phyloP scores from a whole-genome alignment of 768 basidiomycete species.

The Mycena vitilis region DNA sequence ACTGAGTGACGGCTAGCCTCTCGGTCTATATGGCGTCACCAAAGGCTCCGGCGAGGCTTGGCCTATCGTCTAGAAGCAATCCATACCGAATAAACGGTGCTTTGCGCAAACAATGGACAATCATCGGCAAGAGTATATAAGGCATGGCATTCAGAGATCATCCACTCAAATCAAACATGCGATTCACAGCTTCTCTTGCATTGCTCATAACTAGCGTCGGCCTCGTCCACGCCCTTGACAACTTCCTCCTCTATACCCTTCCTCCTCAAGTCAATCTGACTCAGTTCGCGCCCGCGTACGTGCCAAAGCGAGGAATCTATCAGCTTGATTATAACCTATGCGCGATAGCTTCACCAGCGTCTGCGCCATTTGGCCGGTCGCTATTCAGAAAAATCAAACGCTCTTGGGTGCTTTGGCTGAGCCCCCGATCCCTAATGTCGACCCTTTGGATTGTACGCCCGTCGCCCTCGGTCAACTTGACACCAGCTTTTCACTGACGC shows the following conservation, averaged over 20 bases:
- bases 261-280: conserved; percentile 14
- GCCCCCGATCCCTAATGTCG: neutral
- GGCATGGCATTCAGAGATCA: conserved; percentile 14
- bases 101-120: conserved; percentile 7
- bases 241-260: conserved; percentile 20
- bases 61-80: too few relatives aligned
- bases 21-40: too few relatives aligned
- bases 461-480: neutral
- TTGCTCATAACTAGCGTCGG: conserved; percentile 19
- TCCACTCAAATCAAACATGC: conserved; percentile 16
- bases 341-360: conserved; percentile 8
- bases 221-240: conserved; percentile 20
- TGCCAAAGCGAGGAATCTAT: conserved; percentile 9
- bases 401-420: conserved; percentile 15
- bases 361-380: conserved; percentile 20
- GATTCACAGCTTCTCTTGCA: conserved; percentile 23
- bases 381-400: conserved; percentile 4
- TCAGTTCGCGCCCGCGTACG: conserved; percentile 17
- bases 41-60: too few relatives aligned
- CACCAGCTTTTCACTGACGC: conserved; percentile 16
- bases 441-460: conserved; percentile 6
- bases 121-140: conserved; percentile 17
- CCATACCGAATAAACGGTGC: too few relatives aligned
- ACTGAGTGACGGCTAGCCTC: too few relatives aligned
- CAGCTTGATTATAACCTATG: conserved; percentile 12